phyloP scores from a whole-genome alignment of 2,329 filamentous ascomycete species.

The Biscogniauxia marginata region DNA sequence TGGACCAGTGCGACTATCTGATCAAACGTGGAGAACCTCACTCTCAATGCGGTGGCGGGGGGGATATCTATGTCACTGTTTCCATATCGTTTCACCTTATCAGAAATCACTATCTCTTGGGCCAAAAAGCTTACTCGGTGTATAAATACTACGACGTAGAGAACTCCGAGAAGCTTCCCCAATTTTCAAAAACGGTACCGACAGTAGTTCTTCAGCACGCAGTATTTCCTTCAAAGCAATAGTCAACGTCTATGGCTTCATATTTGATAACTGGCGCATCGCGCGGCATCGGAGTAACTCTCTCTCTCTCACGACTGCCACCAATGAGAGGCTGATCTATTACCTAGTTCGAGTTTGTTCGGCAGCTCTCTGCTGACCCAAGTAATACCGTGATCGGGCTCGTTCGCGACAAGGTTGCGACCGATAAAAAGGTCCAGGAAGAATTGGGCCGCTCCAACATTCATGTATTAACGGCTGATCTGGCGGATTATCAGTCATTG shows the following conservation, averaged over 20 bases:
- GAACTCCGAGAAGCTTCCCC: too few species aligned
- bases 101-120: too few species aligned
- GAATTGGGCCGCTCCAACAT: slow-evolving; percentile 44
- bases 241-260: slow-evolving; percentile 26
- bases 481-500: slow-evolving; percentile 40
- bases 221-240: too few species aligned
- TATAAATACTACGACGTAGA: too few species aligned
- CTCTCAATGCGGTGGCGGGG: too few species aligned
- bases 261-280: slow-evolving; percentile 27
- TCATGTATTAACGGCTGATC: slow-evolving; percentile 45
- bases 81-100: too few species aligned
- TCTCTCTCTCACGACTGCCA: background rate
- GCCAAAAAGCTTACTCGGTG: too few species aligned
- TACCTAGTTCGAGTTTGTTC: slow-evolving; percentile 47
- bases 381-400: slow-evolving; percentile 46
- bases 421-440: slow-evolving; percentile 41
- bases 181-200: too few species aligned
- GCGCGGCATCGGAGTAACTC: slow-evolving; percentile 26
- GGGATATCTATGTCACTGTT: too few species aligned
- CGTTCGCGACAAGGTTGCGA: slow-evolving; percentile 44
- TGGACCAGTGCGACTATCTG: too few species aligned
- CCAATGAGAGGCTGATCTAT: background rate
- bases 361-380: slow-evolving; percentile 41
- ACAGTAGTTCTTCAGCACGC: too few species aligned
- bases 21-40: too few species aligned